phyloP scores from a whole-genome alignment of 2,329 filamentous ascomycete genomes.

The Neophaeococcomyces aloes region DNA sequence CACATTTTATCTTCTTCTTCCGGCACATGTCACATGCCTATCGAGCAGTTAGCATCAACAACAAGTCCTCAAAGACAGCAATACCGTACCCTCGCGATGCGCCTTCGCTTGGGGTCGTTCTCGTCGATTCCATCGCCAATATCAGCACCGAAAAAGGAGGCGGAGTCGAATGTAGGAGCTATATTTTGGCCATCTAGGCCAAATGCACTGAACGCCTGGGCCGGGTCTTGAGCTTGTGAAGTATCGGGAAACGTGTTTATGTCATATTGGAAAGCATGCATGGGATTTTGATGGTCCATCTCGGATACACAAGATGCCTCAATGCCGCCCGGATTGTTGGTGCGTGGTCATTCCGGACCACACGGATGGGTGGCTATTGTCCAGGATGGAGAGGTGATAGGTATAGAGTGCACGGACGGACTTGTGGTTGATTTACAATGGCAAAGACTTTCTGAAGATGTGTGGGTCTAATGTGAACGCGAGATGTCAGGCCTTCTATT shows the following conservation, averaged over 20 bases:
- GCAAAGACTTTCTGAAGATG: too few species aligned
- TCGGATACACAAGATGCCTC: neutral
- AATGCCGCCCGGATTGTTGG: neutral
- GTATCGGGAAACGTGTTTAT: slow-evolving; percentile 42
- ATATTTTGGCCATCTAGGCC: slow-evolving; percentile 50
- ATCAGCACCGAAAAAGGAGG: slow-evolving; percentile 34
- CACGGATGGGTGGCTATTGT: neutral
- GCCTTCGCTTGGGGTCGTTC: slow-evolving; percentile 76
- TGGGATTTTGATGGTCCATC: slow-evolving; percentile 17
- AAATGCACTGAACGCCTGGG: slow-evolving; percentile 59
- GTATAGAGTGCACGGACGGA: neutral
- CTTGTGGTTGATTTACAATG: too few species aligned
- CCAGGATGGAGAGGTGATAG: neutral
- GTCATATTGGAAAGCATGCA: slow-evolving; percentile 33
- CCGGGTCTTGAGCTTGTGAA: slow-evolving; percentile 44
- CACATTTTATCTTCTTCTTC: slow-evolving; percentile 91
- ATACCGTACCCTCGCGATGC: slow-evolving; percentile 76
- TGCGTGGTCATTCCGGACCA: neutral
- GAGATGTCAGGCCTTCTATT: too few species aligned
- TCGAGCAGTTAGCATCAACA: slow-evolving; percentile 12
- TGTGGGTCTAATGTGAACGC: too few species aligned
- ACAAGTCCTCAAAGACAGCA: neutral
- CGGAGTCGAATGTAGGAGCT: slow-evolving; percentile 36
- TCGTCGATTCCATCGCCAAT: slow-evolving; percentile 41
- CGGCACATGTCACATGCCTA: slow-evolving; percentile 93